Percentiles rank a stretch among this genome's conserved stretches.
phyloP scores from a whole-genome alignment of 495 filamentous ascomycete species.

The Penicillium turbatum region DNA sequence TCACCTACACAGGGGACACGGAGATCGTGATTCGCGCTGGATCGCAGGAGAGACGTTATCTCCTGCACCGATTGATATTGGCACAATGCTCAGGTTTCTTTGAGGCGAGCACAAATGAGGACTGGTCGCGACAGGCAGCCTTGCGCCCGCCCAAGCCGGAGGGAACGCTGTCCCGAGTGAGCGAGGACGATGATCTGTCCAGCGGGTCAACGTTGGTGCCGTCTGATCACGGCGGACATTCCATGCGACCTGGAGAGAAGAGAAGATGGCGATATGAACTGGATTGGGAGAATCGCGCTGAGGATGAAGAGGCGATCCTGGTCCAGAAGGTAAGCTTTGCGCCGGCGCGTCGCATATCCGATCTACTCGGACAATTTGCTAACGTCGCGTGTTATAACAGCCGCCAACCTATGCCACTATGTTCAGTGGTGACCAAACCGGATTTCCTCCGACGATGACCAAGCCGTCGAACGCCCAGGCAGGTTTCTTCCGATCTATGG shows the following conservation, averaged over 20 bases:
- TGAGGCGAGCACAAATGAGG: conserved; percentile 79
- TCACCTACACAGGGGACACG: conserved; percentile 84
- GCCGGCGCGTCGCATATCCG: background rate
- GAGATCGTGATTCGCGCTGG: conserved; percentile 75
- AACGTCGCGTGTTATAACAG: conserved; percentile 22
- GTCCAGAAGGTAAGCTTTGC: conserved; percentile 64
- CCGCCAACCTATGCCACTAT: conserved; percentile 45
- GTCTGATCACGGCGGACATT: conserved; percentile 33
- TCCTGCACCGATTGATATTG: conserved; percentile 79
- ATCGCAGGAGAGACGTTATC: conserved; percentile 72
- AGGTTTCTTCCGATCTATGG: conserved; percentile 82
- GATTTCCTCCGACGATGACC: conserved; percentile 51
- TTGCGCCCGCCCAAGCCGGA: conserved; percentile 28
- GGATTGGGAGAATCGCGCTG: conserved; percentile 65
- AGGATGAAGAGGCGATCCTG: conserved; percentile 81
- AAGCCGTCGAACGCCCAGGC: conserved; percentile 47
- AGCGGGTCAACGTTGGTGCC: conserved; percentile 40
- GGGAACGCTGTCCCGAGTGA: conserved; percentile 51
- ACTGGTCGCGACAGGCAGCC: conserved; percentile 63
- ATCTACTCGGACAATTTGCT: conserved; percentile 1
- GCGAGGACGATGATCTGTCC: conserved; percentile 49
- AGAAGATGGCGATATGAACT: conserved; percentile 83
- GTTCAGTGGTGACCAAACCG: conserved; percentile 43
- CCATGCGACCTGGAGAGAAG: conserved; percentile 38
- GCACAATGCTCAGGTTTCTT: conserved; percentile 90